phyloP scores from a whole-genome alignment of 2,329 filamentous ascomycete species.

The Trichoderma sp. region DNA sequence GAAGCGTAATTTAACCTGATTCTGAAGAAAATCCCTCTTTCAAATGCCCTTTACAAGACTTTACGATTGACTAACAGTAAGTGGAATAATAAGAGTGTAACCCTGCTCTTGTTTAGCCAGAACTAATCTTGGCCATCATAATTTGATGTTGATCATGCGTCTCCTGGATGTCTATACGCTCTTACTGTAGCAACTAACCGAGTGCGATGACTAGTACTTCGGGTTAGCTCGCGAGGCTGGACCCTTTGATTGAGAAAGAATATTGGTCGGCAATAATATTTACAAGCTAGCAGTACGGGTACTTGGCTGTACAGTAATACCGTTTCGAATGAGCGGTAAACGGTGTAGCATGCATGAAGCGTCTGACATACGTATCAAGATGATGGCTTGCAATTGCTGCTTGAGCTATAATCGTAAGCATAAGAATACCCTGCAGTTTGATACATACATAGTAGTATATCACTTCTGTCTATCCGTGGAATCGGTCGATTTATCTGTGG shows the following conservation, averaged over 20 bases:
- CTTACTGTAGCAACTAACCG: not conserved
- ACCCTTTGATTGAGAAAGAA: not conserved
- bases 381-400: not conserved
- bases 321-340: constrained; percentile 3
- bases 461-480: not conserved
- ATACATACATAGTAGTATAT: not conserved
- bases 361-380: constrained; percentile 6
- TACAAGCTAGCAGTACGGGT: not conserved
- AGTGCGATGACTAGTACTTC: not conserved
- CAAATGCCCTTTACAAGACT: not conserved
- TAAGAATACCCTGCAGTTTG: not conserved
- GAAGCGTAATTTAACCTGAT: not conserved
- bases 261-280: not conserved
- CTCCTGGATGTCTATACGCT: not conserved
- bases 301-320: not conserved
- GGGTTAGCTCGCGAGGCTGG: not conserved
- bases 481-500: not conserved
- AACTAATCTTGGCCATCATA: not conserved
- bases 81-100: not conserved
- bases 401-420: not conserved
- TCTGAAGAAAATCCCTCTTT: not conserved
- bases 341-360: constrained; percentile 14
- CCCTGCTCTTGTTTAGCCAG: not conserved
- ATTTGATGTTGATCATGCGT: not conserved
- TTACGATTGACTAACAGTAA: not conserved